A percentile compares a stretch with the other conserved stretches of the same genome.
Conservation (phyloP, 2,329 filamentous ascomycete species). For the Chaetomium olivaceum region DNA sequence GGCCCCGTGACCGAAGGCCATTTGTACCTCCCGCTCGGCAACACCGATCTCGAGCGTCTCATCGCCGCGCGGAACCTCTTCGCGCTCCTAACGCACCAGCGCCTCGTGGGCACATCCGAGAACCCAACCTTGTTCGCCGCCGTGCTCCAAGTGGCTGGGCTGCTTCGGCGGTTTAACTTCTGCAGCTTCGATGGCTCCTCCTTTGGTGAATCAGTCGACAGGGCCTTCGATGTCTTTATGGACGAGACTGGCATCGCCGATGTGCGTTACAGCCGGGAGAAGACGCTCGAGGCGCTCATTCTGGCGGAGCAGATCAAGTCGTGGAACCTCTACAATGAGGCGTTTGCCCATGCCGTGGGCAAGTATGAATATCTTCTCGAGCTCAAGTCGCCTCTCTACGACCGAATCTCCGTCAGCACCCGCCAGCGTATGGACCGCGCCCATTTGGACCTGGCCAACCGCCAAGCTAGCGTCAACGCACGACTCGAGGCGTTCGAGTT, state of each 20-base stretch:
- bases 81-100: slow-evolving; percentile 64
- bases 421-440: slow-evolving; percentile 79
- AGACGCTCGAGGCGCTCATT: slow-evolving; percentile 86
- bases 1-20: slow-evolving; percentile 47
- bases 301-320: slow-evolving; percentile 85
- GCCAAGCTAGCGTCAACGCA: slow-evolving; percentile 67
- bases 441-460: slow-evolving; percentile 73
- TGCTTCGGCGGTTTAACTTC: slow-evolving; percentile 61
- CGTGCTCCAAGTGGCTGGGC: slow-evolving; percentile 54
- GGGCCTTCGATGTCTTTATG: slow-evolving; percentile 73
- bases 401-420: slow-evolving; percentile 68
- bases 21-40: slow-evolving; percentile 55
- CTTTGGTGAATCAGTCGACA: slow-evolving; percentile 60
- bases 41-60: slow-evolving; percentile 55
- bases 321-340: slow-evolving; percentile 81
- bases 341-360: slow-evolving; percentile 86
- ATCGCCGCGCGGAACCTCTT: slow-evolving; percentile 65
- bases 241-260: slow-evolving; percentile 77
- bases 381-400: slow-evolving; percentile 67
- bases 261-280: slow-evolving; percentile 78
- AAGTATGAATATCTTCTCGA: slow-evolving; percentile 74
- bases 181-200: slow-evolving; percentile 56
- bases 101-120: slow-evolving; percentile 58
- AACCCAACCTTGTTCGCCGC: slow-evolving; percentile 55
- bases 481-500: slow-evolving; percentile 90